Percentiles rank a stretch among this genome's conserved stretches.
Conservation (phyloP, 2,329 filamentous ascomycete genomes). For the Aspergillus sclerotialis region DNA sequence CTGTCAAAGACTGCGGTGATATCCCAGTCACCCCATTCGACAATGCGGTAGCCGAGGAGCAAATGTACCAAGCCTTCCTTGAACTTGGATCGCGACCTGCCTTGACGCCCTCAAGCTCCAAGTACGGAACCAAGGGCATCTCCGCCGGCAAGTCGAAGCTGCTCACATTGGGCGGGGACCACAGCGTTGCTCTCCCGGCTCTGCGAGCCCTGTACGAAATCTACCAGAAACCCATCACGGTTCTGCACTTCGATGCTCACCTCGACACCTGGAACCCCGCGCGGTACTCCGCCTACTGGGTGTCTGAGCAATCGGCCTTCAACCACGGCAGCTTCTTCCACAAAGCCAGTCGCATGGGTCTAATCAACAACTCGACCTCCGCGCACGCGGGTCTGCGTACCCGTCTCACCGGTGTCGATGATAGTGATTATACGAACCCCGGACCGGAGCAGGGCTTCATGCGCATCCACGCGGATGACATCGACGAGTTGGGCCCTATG, state of each 20-base stretch:
- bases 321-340: constrained; percentile 92
- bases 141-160: constrained; percentile 44
- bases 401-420: constrained; percentile 60
- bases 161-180: constrained; percentile 66
- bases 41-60: constrained; percentile 69
- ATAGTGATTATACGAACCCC: constrained; percentile 58
- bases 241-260: constrained; percentile 72
- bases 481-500: constrained; percentile 69
- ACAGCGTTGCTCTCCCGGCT: constrained; percentile 63
- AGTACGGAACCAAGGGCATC: constrained; percentile 23
- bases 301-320: constrained; percentile 63
- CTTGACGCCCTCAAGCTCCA: constrained; percentile 19
- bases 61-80: constrained; percentile 75
- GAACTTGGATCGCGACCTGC: constrained; percentile 54
- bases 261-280: constrained; percentile 79
- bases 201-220: constrained; percentile 58
- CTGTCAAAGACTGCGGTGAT: constrained; percentile 81
- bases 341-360: constrained; percentile 72
- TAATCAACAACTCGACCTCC: constrained; percentile 66
- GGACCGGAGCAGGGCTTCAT: constrained; percentile 73
- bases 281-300: constrained; percentile 72
- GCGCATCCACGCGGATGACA: constrained; percentile 75
- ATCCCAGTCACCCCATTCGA: constrained; percentile 83
- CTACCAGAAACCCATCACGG: constrained; percentile 57
- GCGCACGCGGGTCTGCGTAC: constrained; percentile 82